Base-by-base conservation (phyloP, 495 filamentous ascomycete genomes). In the Aspergillus funiculosus region DNA sequence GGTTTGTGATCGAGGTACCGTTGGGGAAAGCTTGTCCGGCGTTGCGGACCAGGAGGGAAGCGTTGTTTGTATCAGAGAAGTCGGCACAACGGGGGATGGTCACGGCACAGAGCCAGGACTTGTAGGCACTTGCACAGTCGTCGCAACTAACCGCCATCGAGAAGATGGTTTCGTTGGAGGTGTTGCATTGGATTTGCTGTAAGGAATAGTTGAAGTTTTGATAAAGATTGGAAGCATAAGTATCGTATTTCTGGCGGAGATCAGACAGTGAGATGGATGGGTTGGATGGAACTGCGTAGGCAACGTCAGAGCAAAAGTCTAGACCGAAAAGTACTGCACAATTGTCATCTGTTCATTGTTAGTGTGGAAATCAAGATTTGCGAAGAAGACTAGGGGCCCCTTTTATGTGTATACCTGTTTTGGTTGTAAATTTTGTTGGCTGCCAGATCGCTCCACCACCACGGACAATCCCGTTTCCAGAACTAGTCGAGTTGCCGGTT, bases 81-180 rank as follows among this genome's bases (percentile, higher is more conserved):
- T 94, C 91, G 51, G 80, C 80, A 73, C 92, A 99, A 29, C 86
- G 84, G 0, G 92, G 92, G 52, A 99, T 92, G 10, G 78, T 83
- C 25, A 97, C 90, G 36, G 86, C 79, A 69, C 92, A 99, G 29
- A 99, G 81, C 92, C 92, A 99, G 51, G 81, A 66, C 60, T 87
- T 94, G 71, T 99, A 99, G 5, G 87, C 86, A 2, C 51, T 47
- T 6, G 72, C 80, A 64, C 92, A 99, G 67, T 89, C 77, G 18
- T 54, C 54, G 69, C 92, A 99, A 56, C 62, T 75, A 18, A 80
- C 75, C 0, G 79, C 84, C 24, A 96, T 79, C 1, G 89, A 95
- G 68, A 90, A 99, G 52, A 81, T 78, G 3, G 75, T 73, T 35
- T 80, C 75, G 17, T 76, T 65, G 3, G 76, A 72, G 18, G 88